phyloP scores from a whole-genome alignment of 257 asterid genomes.

The Solanum pennellii region DNA sequence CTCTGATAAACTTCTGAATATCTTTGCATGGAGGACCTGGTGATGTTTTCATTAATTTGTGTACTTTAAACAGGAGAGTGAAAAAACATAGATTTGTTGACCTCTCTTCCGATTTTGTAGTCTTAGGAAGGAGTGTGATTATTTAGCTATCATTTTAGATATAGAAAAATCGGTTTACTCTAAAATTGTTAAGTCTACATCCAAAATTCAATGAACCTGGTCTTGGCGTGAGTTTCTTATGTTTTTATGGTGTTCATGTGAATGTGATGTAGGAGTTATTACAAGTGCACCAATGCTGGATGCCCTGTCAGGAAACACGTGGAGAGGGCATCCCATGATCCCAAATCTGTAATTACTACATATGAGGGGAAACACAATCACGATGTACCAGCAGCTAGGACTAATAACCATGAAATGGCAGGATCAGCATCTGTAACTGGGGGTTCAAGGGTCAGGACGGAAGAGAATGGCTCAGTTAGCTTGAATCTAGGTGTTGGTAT shows the following conservation, averaged over 20 bases:
- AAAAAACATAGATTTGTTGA: not conserved
- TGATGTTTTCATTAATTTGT: not conserved
- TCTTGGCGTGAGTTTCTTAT: not conserved
- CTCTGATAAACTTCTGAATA: not conserved
- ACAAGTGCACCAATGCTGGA: conserved; percentile 83
- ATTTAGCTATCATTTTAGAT: not conserved
- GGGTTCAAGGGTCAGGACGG: conserved; percentile 31
- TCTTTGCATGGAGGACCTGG: not conserved
- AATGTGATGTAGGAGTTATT: conserved; percentile 71
- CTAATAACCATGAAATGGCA: conserved; percentile 56
- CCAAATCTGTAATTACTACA: conserved; percentile 91
- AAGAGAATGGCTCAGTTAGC: conserved; percentile 45
- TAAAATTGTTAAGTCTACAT: not conserved
- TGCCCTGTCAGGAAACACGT: conserved; percentile 97
- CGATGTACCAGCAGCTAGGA: conserved; percentile 66
- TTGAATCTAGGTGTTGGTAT: conserved; percentile 89
- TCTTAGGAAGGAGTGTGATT: not conserved
- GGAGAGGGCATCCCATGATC: conserved; percentile 95
- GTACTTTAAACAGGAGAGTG: not conserved
- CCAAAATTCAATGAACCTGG: not conserved
- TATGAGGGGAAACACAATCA: conserved; percentile 98
- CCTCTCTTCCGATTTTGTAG: not conserved
- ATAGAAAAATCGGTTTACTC: not conserved
- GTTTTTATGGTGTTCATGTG: not conserved
- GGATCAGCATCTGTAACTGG: conserved; percentile 28